These are phyloP conservation scores for Fusarium transvaalense DNA, from an alignment of 2,329 filamentous ascomycete species.

Conservation along the genomic window DNA sequence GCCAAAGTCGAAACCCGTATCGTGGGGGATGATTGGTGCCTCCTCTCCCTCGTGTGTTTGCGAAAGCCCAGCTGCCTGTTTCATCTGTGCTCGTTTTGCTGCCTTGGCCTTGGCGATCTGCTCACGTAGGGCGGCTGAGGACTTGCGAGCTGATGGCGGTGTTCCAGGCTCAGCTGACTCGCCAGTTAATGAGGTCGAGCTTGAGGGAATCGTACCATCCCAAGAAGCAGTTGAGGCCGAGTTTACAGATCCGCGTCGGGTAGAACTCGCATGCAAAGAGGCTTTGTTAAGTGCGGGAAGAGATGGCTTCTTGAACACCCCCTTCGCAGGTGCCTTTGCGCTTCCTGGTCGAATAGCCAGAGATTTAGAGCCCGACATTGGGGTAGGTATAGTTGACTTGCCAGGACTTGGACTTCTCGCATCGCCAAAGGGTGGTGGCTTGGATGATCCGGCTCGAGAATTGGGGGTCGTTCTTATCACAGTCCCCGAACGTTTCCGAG, in stretches of 20 bases:
- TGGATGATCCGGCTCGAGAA: slow-evolving; percentile 42
- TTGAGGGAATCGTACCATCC: slow-evolving; percentile 50
- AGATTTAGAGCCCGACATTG: slow-evolving; percentile 62
- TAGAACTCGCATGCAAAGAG: slow-evolving; percentile 27
- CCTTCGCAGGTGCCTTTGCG: slow-evolving; percentile 65
- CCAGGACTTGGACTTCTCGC: slow-evolving; percentile 56
- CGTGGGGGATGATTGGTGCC: slow-evolving; percentile 60
- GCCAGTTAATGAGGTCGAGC: slow-evolving; percentile 27
- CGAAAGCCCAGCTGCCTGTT: slow-evolving; percentile 48
- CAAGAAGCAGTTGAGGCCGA: slow-evolving; percentile 41
- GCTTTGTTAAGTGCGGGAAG: slow-evolving; percentile 55
- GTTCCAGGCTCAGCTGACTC: slow-evolving; percentile 33
- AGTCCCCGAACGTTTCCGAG: slow-evolving; percentile 51
- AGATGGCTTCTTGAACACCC: slow-evolving; percentile 68
- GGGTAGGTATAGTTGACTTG: slow-evolving; percentile 50
- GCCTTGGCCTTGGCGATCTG: slow-evolving; percentile 95
- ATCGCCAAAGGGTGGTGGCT: slow-evolving; percentile 45
- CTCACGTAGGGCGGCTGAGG: slow-evolving; percentile 84
- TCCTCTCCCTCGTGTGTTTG: slow-evolving; percentile 28
- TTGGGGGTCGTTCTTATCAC: slow-evolving; percentile 44
- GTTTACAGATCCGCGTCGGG: slow-evolving; percentile 32
- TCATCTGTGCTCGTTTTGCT: slow-evolving; percentile 71
- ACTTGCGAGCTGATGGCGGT: slow-evolving; percentile 64
- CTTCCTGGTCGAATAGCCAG: slow-evolving; percentile 61
- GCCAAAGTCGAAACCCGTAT: slow-evolving; percentile 63